These are phyloP conservation scores for Paspalum vaginatum DNA, from an alignment of 176 grass and related monocot species.

Conservation along the genomic window DNA sequence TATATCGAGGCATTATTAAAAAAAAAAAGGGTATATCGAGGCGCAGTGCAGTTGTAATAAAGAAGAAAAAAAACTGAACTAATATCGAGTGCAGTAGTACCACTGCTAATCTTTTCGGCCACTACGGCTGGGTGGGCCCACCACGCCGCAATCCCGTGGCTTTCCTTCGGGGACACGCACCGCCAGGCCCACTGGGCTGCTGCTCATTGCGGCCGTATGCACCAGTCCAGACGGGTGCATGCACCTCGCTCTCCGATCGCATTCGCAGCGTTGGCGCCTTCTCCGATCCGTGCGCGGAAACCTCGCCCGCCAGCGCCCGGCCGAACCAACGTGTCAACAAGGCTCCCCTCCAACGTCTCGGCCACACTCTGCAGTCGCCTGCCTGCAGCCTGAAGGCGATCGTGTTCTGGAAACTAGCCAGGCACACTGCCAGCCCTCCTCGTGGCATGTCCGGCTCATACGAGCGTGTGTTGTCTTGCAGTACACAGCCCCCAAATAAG, in stretches of 20 bases:
- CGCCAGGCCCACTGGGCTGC: slow-evolving; percentile 33
- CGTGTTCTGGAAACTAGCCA: not conserved
- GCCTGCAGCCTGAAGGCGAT: too few species aligned
- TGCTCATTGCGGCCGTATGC: not conserved
- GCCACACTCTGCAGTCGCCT: too few species aligned
- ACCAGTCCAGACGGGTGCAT: not conserved
- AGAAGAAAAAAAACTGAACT: too few species aligned
- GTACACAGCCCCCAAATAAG: too few species aligned
- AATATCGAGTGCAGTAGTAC: too few species aligned
- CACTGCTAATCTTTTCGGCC: not conserved
- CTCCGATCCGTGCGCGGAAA: not conserved
- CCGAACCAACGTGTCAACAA: not conserved
- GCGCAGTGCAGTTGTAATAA: too few species aligned
- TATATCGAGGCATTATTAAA: too few species aligned
- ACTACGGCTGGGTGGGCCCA: not conserved
- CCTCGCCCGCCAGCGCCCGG: not conserved
- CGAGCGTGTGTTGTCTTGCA: too few species aligned
- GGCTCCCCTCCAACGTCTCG: too few species aligned
- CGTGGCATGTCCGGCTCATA: not conserved
- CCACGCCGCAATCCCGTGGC: not conserved
- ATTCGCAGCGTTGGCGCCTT: not conserved
- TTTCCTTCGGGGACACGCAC: slow-evolving; percentile 1
- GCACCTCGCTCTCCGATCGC: too few species aligned
- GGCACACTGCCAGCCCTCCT: not conserved
- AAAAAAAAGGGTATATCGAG: too few species aligned